A percentile compares a stretch with the other conserved stretches of the same genome.
phyloP scores from a whole-genome alignment of 768 basidiomycete genomes.

The Leucocoprinus birnbaumii region DNA sequence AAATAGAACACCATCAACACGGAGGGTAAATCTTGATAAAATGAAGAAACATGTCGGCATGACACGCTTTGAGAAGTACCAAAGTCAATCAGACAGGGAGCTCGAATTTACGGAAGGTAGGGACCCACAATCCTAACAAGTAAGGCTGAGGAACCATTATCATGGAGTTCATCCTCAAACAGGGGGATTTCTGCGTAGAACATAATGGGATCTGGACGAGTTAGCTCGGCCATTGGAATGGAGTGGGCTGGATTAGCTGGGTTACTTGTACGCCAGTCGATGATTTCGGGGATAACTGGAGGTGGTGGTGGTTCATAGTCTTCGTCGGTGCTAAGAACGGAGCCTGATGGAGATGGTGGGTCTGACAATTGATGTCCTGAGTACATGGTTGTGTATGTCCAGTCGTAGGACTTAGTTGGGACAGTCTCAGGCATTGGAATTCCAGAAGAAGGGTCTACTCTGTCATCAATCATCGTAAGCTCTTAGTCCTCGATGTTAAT shows the following conservation, averaged over 20 bases:
- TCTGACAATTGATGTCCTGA: constrained; percentile 48
- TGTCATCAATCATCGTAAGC: constrained; percentile 22
- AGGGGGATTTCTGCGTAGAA: constrained; percentile 95
- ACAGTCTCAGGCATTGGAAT: constrained; percentile 70
- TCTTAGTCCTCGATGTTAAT: too few relatives aligned
- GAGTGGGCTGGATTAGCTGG: constrained; percentile 50
- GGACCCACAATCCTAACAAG: constrained; percentile 82
- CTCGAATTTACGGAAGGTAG: background rate
- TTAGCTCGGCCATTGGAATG: constrained; percentile 85
- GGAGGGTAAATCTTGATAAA: constrained; percentile 84
- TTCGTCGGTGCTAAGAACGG: constrained; percentile 14
- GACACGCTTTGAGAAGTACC: constrained; percentile 62
- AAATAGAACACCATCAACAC: constrained; percentile 95
- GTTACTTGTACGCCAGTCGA: constrained; percentile 53
- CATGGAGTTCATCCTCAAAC: constrained; percentile 96
- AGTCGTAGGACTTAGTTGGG: constrained; percentile 87
- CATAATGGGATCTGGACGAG: constrained; percentile 91
- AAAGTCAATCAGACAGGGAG: background rate
- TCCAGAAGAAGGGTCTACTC: constrained; percentile 63
- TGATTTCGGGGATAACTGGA: constrained; percentile 16
- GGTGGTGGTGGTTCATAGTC: constrained; percentile 13
- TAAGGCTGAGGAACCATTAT: constrained; percentile 87
- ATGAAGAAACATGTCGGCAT: constrained; percentile 96
- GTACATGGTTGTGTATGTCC: constrained; percentile 96
- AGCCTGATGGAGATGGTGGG: constrained; percentile 11